These are phyloP conservation scores for Lactifluus echinatus DNA, from an alignment of 768 basidiomycete genomes.

Conservation along the genomic window DNA sequence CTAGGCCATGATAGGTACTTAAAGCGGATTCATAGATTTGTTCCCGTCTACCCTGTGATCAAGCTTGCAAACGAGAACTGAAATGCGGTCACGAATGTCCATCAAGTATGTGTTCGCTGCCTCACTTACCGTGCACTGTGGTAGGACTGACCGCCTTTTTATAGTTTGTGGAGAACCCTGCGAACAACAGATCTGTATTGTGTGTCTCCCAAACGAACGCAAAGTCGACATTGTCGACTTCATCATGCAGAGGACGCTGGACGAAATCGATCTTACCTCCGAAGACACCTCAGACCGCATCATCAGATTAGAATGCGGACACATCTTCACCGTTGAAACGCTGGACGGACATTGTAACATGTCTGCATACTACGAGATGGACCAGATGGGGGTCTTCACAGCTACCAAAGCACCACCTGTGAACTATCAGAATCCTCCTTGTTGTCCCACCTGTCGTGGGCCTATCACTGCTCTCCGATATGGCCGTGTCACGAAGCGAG, in stretches of 20 bases:
- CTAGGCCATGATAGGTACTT: background rate
- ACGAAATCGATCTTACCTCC: slow-evolving; percentile 22
- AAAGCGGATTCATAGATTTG: slow-evolving; percentile 26
- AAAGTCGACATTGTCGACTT: slow-evolving; percentile 30
- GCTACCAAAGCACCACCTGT: slow-evolving; percentile 24
- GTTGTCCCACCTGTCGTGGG: slow-evolving; percentile 31
- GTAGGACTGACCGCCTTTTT: background rate
- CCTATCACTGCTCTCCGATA: slow-evolving; percentile 30
- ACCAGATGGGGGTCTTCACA: slow-evolving; percentile 22
- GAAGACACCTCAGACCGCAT: slow-evolving; percentile 26
- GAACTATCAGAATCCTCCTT: slow-evolving; percentile 26
- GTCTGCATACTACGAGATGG: slow-evolving; percentile 25
- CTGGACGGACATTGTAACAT: slow-evolving; percentile 32
- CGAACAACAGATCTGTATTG: slow-evolving; percentile 26
- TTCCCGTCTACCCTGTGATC: slow-evolving; percentile 31
- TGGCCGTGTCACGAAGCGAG: slow-evolving; percentile 30
- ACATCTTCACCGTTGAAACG: slow-evolving; percentile 34
- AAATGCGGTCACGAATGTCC: slow-evolving; percentile 33
- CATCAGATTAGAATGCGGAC: slow-evolving; percentile 29
- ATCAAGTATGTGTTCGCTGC: slow-evolving; percentile 24
- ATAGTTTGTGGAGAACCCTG: slow-evolving; percentile 35
- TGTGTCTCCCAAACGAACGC: slow-evolving; percentile 24
- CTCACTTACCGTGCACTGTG: background rate
- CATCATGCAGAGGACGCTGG: slow-evolving; percentile 28
- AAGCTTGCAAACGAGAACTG: slow-evolving; percentile 26